Evolutionary conservation across 176 grass and related monocot species (phyloP).

Genomic region (Aegilops tauschii): DNA sequence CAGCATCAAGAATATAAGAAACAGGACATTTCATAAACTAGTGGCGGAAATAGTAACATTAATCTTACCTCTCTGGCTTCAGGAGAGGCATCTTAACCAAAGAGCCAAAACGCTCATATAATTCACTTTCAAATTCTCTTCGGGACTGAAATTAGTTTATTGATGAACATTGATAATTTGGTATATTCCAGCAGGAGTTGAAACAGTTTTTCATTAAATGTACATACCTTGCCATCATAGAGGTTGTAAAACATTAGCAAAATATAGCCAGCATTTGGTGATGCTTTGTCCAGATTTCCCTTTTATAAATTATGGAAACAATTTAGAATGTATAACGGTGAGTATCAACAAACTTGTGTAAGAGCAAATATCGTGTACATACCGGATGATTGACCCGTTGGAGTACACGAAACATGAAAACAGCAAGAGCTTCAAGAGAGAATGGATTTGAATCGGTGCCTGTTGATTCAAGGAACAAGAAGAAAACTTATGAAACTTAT

Average conservation of each 20-base stretch:
- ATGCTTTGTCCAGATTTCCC: constrained; percentile 90
- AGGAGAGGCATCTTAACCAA: constrained; percentile 95
- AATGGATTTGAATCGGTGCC: constrained; percentile 93
- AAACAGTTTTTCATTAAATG: constrained; percentile 22
- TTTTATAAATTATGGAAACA: constrained; percentile 42
- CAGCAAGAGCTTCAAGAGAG: constrained; percentile 87
- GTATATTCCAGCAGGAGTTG: constrained; percentile 13
- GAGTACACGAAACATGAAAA: constrained; percentile 91
- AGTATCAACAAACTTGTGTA: constrained; percentile 6
- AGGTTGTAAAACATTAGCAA: constrained; percentile 98
- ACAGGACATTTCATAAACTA: neutral
- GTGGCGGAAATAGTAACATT: neutral
- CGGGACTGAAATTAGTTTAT: constrained; percentile 60
- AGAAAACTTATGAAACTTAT: constrained; percentile 2
- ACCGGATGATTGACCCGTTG: constrained; percentile 93
- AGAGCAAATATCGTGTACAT: constrained; percentile 17
- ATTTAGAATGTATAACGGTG: constrained; percentile 16
- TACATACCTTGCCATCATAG: constrained; percentile 92
- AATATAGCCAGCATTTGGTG: constrained; percentile 84
- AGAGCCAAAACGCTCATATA: constrained; percentile 93
- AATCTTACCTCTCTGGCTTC: constrained; percentile 75
- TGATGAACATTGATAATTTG: constrained; percentile 5
- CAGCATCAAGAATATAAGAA: neutral
- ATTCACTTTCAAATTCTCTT: constrained; percentile 75
- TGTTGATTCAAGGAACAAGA: constrained; percentile 39